phyloP scores from a whole-genome alignment of 441 rosid species.

The Oxalis stricta region DNA sequence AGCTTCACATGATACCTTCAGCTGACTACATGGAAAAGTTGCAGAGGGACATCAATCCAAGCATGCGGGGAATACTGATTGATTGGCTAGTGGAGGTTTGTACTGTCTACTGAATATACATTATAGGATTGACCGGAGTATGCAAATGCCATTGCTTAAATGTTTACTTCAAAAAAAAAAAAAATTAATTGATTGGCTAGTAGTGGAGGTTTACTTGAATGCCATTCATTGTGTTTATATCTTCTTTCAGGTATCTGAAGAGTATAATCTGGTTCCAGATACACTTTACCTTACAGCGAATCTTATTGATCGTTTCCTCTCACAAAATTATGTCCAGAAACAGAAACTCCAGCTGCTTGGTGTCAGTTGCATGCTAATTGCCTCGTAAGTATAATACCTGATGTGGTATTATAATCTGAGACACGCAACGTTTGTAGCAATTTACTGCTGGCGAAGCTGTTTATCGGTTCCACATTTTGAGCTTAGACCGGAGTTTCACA shows the following conservation, averaged over 20 bases:
- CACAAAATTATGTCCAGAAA: constrained; percentile 49
- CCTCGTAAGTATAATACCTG: constrained; percentile 59
- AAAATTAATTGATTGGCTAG: not conserved
- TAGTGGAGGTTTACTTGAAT: constrained; percentile 4
- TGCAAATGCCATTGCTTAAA: not conserved
- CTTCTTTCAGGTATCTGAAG: constrained; percentile 72
- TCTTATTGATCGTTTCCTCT: constrained; percentile 82
- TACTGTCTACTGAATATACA: not conserved
- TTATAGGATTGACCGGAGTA: not conserved
- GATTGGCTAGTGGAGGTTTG: constrained; percentile 96
- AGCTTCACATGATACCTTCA: constrained; percentile 70
- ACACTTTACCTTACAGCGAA: constrained; percentile 87
- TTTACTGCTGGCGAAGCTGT: no score
- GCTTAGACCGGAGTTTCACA: no score
- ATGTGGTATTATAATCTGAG: not conserved
- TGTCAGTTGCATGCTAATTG: constrained; percentile 88
- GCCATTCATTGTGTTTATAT: constrained; percentile 9
- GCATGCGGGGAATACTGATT: constrained; percentile 71
- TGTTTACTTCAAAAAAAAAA: not conserved
- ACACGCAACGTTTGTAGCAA: no score
- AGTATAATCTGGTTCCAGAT: constrained; percentile 80
- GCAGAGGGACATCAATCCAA: constrained; percentile 64
- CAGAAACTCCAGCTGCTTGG: constrained; percentile 91
- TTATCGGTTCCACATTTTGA: no score
- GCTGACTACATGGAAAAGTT: constrained; percentile 56